Conservation (phyloP, 2,329 filamentous ascomycete genomes). For the Colletotrichum scovillei region DNA sequence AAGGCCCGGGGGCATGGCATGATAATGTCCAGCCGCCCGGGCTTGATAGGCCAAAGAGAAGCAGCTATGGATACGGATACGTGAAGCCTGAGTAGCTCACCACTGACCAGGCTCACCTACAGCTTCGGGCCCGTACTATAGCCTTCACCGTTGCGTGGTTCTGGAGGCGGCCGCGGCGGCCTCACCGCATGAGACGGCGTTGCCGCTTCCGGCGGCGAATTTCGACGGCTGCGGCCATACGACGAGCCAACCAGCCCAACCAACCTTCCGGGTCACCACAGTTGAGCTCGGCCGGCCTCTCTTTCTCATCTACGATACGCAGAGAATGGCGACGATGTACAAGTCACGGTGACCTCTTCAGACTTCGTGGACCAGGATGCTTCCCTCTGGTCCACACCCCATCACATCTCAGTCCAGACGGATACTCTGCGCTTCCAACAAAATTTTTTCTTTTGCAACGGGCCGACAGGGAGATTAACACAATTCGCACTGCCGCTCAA, state of each 20-base stretch:
- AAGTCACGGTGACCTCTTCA: background rate
- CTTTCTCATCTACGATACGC: slow-evolving; percentile 11
- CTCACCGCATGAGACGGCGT: slow-evolving; percentile 7
- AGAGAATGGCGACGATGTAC: background rate
- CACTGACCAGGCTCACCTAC: background rate
- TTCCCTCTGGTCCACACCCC: background rate
- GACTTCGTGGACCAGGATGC: background rate
- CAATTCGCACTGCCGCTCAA: slow-evolving; percentile 22
- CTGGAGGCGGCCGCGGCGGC: slow-evolving; percentile 9
- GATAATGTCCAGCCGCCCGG: slow-evolving; percentile 10
- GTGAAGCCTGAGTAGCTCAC: background rate
- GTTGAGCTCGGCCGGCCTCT: background rate
- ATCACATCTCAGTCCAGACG: background rate
- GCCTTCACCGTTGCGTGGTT: slow-evolving; percentile 12
- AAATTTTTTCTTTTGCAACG: background rate
- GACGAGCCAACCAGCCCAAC: slow-evolving; percentile 8
- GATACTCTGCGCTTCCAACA: background rate
- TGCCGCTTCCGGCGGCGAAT: background rate
- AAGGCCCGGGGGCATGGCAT: slow-evolving; percentile 24
- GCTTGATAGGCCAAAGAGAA: slow-evolving; percentile 11
- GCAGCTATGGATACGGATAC: background rate
- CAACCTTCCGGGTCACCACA: background rate
- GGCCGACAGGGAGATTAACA: slow-evolving; percentile 1
- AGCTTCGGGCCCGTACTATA: slow-evolving; percentile 3
- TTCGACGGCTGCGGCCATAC: slow-evolving; percentile 18